Conservation (phyloP, 495 filamentous ascomycete species). For the Talaromyces thailandensis region DNA sequence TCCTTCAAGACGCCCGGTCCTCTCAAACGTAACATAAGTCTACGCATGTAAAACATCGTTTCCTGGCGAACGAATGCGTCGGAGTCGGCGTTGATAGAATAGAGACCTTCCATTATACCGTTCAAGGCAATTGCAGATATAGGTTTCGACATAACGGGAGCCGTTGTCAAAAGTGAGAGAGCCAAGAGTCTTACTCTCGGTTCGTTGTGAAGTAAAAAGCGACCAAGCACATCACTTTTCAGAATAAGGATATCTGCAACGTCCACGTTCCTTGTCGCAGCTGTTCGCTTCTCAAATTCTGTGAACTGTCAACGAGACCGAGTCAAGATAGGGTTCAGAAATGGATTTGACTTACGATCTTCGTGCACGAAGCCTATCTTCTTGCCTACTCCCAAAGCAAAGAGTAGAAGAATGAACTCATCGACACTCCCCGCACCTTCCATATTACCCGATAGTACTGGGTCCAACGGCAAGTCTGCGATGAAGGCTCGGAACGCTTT, state of each 20-base stretch:
- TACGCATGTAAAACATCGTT: slow-evolving; percentile 55
- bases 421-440: slow-evolving; percentile 28
- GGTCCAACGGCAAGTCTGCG: slow-evolving; percentile 30
- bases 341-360: slow-evolving; percentile 44
- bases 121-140: slow-evolving; percentile 48
- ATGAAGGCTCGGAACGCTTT: slow-evolving; percentile 48
- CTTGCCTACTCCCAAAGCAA: slow-evolving; percentile 68
- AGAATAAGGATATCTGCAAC: slow-evolving; percentile 19
- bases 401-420: slow-evolving; percentile 53
- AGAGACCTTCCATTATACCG: slow-evolving; percentile 52
- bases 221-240: slow-evolving; percentile 31
- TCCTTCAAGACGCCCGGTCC: slow-evolving; percentile 2
- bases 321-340: slow-evolving; percentile 5
- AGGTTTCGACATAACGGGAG: slow-evolving; percentile 59
- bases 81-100: slow-evolving; percentile 68
- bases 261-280: slow-evolving; percentile 5
- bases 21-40: slow-evolving; percentile 55
- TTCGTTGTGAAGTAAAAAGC: slow-evolving; percentile 54
- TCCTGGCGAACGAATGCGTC: slow-evolving; percentile 77
- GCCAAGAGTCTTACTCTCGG: slow-evolving; percentile 61
- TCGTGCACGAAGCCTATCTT: slow-evolving; percentile 69
- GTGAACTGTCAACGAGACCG: slow-evolving; percentile 2
- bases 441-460: slow-evolving; percentile 30
- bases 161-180: slow-evolving; percentile 63
- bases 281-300: slow-evolving; percentile 23